Evolutionary conservation across 2,329 filamentous ascomycete genomes (phyloP), one percentile per base, ranked within the genome.

Genomic region (Aspergillus floridensis): DNA sequence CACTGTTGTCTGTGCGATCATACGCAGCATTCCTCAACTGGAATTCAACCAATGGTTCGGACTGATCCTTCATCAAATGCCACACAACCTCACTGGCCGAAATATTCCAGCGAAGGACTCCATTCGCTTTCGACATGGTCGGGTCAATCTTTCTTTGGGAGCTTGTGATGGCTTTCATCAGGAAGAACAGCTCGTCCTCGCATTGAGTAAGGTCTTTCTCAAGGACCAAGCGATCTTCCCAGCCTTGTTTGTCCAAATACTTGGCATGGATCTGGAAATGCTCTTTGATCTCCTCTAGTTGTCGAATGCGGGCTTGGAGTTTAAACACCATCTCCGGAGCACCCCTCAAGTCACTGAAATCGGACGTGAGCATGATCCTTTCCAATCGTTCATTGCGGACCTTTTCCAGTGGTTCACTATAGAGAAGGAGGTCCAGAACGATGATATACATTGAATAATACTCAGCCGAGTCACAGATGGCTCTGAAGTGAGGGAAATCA

Each of bases 361-460:
- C 95, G 0, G 95, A 98, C 1, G 93, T 95, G 52, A 99, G 86
- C 87, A 99, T 97, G 68, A 99, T 99, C 82, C 97, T 98, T 76
- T 99, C 95, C 16, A 99, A 81, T 38, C 92, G 87, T 77, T 99
- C 96, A 69, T 84, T 96, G 59, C 96, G 87, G n/a, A 93, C 96
- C 83, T 99, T 99, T 76, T 99, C 95, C 50, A 96, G 79, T 2
- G 95, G 95, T 74, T 99, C 95, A 71, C 86, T 97, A 79, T 98
- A 99, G 74, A 99, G 88, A 54, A 99, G 82, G 47, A 99, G 83
- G 76, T 99, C 95, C 63, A 98, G 82, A 3, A 97, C 93, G 67
- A 99, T 99, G 76, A 99, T 92, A 72, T 99, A 99, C 82, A 99
- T 88, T 4, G 95, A 91, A 73, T 96, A 99, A 78, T 99, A 99